Evolutionary conservation across 1,284 basidiomycete species (phyloP).

Genomic region (Bjerkandera adusta): DNA sequence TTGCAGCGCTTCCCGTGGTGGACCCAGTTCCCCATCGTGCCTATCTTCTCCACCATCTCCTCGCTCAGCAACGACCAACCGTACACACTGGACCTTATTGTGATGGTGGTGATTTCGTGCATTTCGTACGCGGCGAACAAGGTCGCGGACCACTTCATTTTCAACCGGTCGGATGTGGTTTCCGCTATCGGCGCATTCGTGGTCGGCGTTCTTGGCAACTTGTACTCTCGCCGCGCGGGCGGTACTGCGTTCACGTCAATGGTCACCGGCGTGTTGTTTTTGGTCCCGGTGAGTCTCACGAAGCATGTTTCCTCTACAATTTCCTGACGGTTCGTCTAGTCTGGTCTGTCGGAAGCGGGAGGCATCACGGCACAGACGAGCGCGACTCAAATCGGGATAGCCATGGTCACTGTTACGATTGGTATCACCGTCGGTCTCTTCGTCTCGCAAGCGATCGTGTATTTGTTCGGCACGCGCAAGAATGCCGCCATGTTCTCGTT

Average conservation of each 20-base stretch:
- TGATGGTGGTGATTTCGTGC: constrained; percentile 87
- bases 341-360: constrained; percentile 84
- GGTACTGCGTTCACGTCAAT: constrained; percentile 89
- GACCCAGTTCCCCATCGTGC: constrained; percentile 78
- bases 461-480: constrained; percentile 82
- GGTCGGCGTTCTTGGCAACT: constrained; percentile 78
- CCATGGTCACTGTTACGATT: constrained; percentile 87
- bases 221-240: constrained; percentile 83
- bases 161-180: constrained; percentile 82
- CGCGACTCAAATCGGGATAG: constrained; percentile 74
- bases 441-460: constrained; percentile 84
- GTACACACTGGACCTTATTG: constrained; percentile 63
- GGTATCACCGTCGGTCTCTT: constrained; percentile 91
- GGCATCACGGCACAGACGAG: constrained; percentile 70
- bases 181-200: constrained; percentile 87
- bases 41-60: constrained; percentile 73
- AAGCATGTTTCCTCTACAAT: background rate
- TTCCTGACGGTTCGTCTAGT: constrained; percentile 40
- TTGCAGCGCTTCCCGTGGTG: constrained; percentile 76
- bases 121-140: constrained; percentile 76
- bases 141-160: constrained; percentile 80
- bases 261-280: constrained; percentile 84
- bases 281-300: constrained; percentile 68
- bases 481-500: constrained; percentile 84
- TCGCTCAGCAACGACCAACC: constrained; percentile 81